These are phyloP conservation scores for Solanum pinnatisectum DNA, from an alignment of 257 asterid genomes.

Conservation along the genomic window DNA sequence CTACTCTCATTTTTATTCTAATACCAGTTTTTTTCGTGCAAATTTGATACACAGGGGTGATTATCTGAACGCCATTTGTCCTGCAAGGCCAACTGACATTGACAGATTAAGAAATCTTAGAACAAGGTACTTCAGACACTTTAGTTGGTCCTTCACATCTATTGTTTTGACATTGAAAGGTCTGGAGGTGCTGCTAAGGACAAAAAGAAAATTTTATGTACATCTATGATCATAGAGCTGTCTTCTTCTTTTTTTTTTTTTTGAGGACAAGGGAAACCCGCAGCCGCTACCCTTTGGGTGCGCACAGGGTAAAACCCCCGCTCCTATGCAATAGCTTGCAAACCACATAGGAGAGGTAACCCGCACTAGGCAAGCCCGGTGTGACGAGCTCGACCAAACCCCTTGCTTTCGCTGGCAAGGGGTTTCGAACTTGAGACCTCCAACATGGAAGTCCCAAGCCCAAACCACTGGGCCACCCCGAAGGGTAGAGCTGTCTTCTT, in stretches of 20 bases:
- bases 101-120: conserved; percentile 31
- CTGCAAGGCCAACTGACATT: conserved; percentile 31
- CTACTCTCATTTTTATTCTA: not conserved
- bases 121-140: conserved; percentile 37
- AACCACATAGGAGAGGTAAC: too few species aligned
- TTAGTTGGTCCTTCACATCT: not conserved
- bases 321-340: too few species aligned
- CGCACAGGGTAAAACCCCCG: too few species aligned
- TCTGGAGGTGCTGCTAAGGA: not conserved
- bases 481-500: not conserved
- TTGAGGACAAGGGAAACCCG: too few species aligned
- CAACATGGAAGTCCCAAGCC: too few species aligned
- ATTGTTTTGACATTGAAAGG: not conserved
- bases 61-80: conserved; percentile 62
- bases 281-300: too few species aligned
- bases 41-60: conserved; percentile 43
- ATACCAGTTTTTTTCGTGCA: not conserved
- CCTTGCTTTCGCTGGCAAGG: too few species aligned
- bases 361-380: too few species aligned
- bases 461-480: too few species aligned
- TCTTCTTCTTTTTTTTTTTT: not conserved
- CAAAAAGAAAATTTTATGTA: not conserved
- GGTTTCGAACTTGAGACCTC: too few species aligned
- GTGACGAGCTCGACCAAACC: too few species aligned
- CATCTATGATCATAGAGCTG: not conserved